These are phyloP conservation scores for Hymenoscyphus repandus DNA, from an alignment of 2,329 filamentous ascomycete genomes.

Conservation along the genomic window DNA sequence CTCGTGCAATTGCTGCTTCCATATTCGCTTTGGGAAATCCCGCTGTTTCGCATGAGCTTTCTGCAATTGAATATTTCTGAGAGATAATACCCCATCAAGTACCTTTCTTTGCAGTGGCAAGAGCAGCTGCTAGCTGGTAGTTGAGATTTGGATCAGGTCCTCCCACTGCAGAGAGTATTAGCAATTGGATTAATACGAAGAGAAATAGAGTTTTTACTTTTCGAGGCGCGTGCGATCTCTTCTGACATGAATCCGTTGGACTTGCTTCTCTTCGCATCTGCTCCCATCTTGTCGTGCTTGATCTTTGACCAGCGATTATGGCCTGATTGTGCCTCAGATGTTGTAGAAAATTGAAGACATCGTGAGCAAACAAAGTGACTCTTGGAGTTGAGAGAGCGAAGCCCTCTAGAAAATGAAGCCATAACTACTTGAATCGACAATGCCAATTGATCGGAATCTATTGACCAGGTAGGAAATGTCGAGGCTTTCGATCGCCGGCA, in stretches of 20 bases:
- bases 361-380: slow-evolving; percentile 19
- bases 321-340: slow-evolving; percentile 50
- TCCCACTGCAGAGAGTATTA: slow-evolving; percentile 49
- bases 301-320: slow-evolving; percentile 97
- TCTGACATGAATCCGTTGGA: slow-evolving; percentile 64
- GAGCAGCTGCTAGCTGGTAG: slow-evolving; percentile 65
- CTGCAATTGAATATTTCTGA: slow-evolving; percentile 7
- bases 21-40: slow-evolving; percentile 81
- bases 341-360: slow-evolving; percentile 38
- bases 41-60: slow-evolving; percentile 37
- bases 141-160: slow-evolving; percentile 72
- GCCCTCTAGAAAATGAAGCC: slow-evolving; percentile 26
- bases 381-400: slow-evolving; percentile 15
- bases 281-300: slow-evolving; percentile 86
- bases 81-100: slow-evolving; percentile 28
- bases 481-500: too few relatives aligned
- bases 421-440: slow-evolving; percentile 12
- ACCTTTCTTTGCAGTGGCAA: slow-evolving; percentile 76
- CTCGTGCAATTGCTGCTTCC: slow-evolving; percentile 79
- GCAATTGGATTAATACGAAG: slow-evolving; percentile 14
- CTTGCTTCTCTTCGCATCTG: slow-evolving; percentile 73
- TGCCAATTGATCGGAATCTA: too few relatives aligned
- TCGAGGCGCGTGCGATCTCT: slow-evolving; percentile 69
- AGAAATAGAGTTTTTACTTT: slow-evolving; percentile 45
- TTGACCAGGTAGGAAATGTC: too few relatives aligned